Base-by-base conservation (phyloP, 257 asterid genomes). In the Salvia miltiorrhiza region DNA sequence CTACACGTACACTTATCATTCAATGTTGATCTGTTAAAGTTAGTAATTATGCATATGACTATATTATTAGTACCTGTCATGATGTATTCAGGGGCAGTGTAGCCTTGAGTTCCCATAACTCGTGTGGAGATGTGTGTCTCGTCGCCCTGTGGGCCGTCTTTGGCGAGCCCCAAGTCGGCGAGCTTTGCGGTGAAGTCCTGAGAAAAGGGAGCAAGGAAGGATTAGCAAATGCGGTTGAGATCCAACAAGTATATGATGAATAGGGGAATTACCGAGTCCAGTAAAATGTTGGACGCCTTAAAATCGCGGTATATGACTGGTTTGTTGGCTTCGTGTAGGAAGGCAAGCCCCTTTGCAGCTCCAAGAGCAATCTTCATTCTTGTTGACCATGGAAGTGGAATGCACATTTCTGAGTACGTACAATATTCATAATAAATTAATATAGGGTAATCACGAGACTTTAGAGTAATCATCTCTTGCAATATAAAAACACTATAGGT, bases 111-210 rank as follows among this genome's bases (percentile, higher is more conserved):
- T 40, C 98, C 98, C 96, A 93, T 86, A 3, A 93, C 96, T 53
- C 97, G 87, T 0, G 98, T 93, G 7, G 98, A 90, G 50, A 93
- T 96, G 40, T 93, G 98, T 7, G 98, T 86, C 4, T 90, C 84
- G 54, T 93, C 98, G 24, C 95, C 98, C 72, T 93, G 95, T 0
- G 98, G 98, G 19, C 98, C 98, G 63, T 90, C 98, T 60, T 79
- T 88, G 0, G 97, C 98, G 0, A 93, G 88, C 7, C 98, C 98
- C 3, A 93, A 93, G 75, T 93, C 98, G 0, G 98, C 88, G 43
- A 93, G 87, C 73, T 93, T 93, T 5, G 95, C 90, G 0, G 87
- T 90, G 56, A 78, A 93, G 50, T 93, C 98, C 98, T 92, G 19
- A 45, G 45, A 23, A 70, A 4, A 45, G 9, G 11, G 11, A 7